These are phyloP conservation scores for Phytophthora vignae DNA, from an alignment of 352 stramenopile species.

Conservation along the genomic window DNA sequence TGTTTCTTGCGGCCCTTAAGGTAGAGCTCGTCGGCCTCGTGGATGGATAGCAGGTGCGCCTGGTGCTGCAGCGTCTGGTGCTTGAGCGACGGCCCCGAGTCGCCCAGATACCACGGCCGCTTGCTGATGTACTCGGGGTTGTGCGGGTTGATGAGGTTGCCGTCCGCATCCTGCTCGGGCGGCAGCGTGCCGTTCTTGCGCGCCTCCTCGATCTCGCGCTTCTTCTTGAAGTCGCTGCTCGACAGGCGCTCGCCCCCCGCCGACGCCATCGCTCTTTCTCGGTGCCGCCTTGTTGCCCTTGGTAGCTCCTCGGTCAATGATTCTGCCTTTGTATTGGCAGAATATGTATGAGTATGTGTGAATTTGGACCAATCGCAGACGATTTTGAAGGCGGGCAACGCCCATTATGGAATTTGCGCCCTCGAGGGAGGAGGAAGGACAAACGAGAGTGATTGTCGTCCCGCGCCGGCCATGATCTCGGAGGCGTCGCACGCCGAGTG, in stretches of 20 bases:
- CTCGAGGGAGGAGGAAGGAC: neutral
- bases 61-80: constrained; percentile 95
- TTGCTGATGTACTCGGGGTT: constrained; percentile 99
- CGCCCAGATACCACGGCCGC: constrained; percentile 98
- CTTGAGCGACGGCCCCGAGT: constrained; percentile 94
- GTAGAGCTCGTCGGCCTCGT: constrained; percentile 90
- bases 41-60: constrained; percentile 90
- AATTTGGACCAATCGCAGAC: neutral
- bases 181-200: constrained; percentile 89
- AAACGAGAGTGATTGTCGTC: constrained; percentile 26
- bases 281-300: neutral
- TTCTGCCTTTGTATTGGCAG: neutral
- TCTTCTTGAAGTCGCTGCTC: constrained; percentile 86
- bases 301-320: neutral
- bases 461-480: constrained; percentile 63
- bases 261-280: constrained; percentile 53
- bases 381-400: neutral
- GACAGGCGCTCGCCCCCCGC: constrained; percentile 76
- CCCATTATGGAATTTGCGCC: constrained; percentile 23
- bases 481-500: constrained; percentile 78
- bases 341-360: neutral
- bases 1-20: constrained; percentile 46
- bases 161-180: constrained; percentile 90
- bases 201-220: constrained; percentile 91
- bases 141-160: constrained; percentile 99